A percentile compares a stretch with the other conserved stretches of the same genome.
These are phyloP conservation scores for Trichoderma semiorbis DNA, from an alignment of 2,329 filamentous ascomycete genomes.

Conservation along the genomic window DNA sequence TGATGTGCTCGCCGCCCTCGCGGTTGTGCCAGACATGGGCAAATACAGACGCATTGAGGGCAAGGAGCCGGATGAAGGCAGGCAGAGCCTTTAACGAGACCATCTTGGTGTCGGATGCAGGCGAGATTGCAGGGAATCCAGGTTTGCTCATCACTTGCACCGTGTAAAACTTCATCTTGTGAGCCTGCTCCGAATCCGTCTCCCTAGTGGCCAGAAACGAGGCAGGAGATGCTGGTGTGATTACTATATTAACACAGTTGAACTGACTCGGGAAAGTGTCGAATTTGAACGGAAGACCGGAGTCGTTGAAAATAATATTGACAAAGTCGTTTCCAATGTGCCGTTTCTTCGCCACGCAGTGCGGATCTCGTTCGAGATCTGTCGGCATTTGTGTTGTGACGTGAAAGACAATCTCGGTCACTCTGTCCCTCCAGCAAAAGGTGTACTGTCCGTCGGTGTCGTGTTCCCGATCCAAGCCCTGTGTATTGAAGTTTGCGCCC, in stretches of 20 bases:
- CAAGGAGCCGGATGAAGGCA: slow-evolving; percentile 80
- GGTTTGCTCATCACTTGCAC: slow-evolving; percentile 86
- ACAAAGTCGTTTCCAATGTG: slow-evolving; percentile 98
- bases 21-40: slow-evolving; percentile 82
- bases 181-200: slow-evolving; percentile 33
- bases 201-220: slow-evolving; percentile 67
- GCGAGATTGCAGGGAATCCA: slow-evolving; percentile 87
- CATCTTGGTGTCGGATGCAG: slow-evolving; percentile 84
- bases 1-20: slow-evolving; percentile 76
- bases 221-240: slow-evolving; percentile 78
- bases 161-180: slow-evolving; percentile 66
- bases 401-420: slow-evolving; percentile 94
- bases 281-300: slow-evolving; percentile 82
- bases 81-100: slow-evolving; percentile 79
- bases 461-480: slow-evolving; percentile 76
- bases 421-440: slow-evolving; percentile 90
- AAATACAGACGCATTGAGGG: slow-evolving; percentile 91
- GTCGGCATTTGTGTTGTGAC: slow-evolving; percentile 98
- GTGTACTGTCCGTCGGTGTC: slow-evolving; percentile 83
- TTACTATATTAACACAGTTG: slow-evolving; percentile 95
- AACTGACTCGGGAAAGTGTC: slow-evolving; percentile 92
- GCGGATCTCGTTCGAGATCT: slow-evolving; percentile 69
- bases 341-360: slow-evolving; percentile 80
- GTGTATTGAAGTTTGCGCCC: slow-evolving; percentile 84
- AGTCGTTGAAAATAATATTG: slow-evolving; percentile 97